Conservation (phyloP, 2,329 filamentous ascomycete species). For the Arachnopeziza araneosa region DNA sequence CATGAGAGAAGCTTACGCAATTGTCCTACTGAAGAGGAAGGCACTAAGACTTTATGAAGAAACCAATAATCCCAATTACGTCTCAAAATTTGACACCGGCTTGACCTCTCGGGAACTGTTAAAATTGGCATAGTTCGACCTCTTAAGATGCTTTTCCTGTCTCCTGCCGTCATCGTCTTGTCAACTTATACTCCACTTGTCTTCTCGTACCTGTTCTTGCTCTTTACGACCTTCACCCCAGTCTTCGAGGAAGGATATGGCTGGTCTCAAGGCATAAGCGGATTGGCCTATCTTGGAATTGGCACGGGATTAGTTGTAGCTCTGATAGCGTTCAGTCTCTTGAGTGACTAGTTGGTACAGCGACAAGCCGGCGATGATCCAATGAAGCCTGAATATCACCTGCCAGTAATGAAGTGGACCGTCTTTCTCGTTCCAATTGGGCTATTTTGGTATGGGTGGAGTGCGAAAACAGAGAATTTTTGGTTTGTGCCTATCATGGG, state of each 20-base stretch:
- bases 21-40: slow-evolving; percentile 40
- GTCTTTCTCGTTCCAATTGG: slow-evolving; percentile 47
- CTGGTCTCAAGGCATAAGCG: slow-evolving; percentile 37
- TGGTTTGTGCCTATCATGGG: slow-evolving; percentile 40
- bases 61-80: too few species aligned
- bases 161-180: slow-evolving; percentile 45
- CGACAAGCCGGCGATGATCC: slow-evolving; percentile 10
- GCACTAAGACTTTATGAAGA: too few species aligned
- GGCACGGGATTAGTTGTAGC: slow-evolving; percentile 30
- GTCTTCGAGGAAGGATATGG: slow-evolving; percentile 47
- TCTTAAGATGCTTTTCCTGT: slow-evolving; percentile 33
- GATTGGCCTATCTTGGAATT: slow-evolving; percentile 35
- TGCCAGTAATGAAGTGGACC: slow-evolving; percentile 45
- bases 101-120: too few species aligned
- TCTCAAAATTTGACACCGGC: slow-evolving; percentile 34
- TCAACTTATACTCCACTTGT: slow-evolving; percentile 49
- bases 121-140: too few species aligned
- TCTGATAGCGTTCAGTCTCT: slow-evolving; percentile 32
- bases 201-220: slow-evolving; percentile 51
- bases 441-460: slow-evolving; percentile 57
- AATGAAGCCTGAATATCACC: slow-evolving; percentile 25
- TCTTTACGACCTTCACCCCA: slow-evolving; percentile 49
- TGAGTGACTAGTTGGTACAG: slow-evolving; percentile 12
- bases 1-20: background rate
- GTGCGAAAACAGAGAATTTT: slow-evolving; percentile 42